phyloP scores from a whole-genome alignment of 805 yeast genomes.

The Metschnikowia matae region DNA sequence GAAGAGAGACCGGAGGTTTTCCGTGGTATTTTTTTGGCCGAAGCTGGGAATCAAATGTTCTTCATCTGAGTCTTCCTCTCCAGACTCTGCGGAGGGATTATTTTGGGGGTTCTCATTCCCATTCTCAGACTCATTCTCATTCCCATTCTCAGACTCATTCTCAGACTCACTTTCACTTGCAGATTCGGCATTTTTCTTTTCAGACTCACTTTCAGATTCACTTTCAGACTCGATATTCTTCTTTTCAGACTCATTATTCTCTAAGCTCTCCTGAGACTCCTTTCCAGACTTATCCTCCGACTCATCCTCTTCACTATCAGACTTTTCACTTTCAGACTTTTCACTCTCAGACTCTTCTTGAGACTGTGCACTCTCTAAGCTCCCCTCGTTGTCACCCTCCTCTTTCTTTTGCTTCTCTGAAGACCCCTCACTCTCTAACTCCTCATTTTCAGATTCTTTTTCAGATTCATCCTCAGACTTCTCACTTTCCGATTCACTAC shows the following conservation, averaged over 20 bases:
- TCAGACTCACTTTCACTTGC: neutral
- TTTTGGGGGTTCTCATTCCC: constrained; percentile 18
- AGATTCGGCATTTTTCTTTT: neutral
- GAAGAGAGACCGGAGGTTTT: constrained; percentile 58
- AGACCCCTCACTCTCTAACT: neutral
- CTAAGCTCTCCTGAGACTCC: neutral
- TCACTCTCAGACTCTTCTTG: neutral
- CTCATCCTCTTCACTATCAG: neutral
- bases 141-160: too few relatives aligned
- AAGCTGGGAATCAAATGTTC: constrained; percentile 56
- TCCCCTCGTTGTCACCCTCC: too few relatives aligned
- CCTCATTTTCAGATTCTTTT: neutral
- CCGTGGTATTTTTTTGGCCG: constrained; percentile 49
- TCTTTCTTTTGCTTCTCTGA: neutral
- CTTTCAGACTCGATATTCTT: neutral
- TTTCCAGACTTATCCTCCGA: neutral
- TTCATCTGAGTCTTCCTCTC: neutral
- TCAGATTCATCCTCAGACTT: neutral
- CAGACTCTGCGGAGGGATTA: too few relatives aligned
- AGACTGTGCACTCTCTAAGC: neutral
- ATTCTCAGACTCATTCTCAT: too few relatives aligned
- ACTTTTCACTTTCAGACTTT: neutral
- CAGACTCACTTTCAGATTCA: neutral
- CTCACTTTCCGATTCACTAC: too few relatives aligned
- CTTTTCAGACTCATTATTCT: neutral